Conservation (phyloP, 345 rosid species). For the Cardamine resedifolia region DNA sequence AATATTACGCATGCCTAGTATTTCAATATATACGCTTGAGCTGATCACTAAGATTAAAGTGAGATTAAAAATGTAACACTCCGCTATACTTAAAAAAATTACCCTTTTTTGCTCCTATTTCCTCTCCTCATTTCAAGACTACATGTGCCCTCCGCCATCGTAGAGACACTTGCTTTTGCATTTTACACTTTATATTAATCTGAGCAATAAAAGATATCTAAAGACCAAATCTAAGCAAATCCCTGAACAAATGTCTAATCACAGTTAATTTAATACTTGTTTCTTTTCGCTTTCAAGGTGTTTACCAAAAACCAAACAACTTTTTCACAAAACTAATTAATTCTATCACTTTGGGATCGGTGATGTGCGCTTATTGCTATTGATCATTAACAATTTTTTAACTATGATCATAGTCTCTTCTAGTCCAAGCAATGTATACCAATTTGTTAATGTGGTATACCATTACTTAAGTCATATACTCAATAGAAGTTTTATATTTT, state of each 20-base stretch:
- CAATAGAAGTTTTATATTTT: neutral
- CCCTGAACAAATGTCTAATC: conserved; percentile 49
- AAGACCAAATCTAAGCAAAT: conserved; percentile 67
- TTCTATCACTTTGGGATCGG: conserved; percentile 34
- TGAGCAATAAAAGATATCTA: conserved; percentile 31
- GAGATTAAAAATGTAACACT: conserved; percentile 16
- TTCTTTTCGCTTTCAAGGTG: conserved; percentile 19
- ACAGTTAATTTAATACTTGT: conserved; percentile 6
- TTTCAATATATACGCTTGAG: conserved; percentile 15
- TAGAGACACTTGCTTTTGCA: conserved; percentile 29
- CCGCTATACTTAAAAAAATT: neutral
- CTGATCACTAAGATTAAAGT: conserved; percentile 3
- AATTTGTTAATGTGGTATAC: conserved; percentile 23
- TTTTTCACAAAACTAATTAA: conserved; percentile 26
- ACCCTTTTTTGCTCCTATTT: conserved; percentile 29
- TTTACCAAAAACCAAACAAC: conserved; percentile 34
- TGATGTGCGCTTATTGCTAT: conserved; percentile 31
- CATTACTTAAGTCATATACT: conserved; percentile 1
- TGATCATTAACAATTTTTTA: neutral
- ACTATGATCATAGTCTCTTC: conserved; percentile 20
- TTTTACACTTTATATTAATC: conserved; percentile 34
- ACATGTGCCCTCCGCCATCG: conserved; percentile 39
- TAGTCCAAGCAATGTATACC: conserved; percentile 24
- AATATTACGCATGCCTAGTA: conserved; percentile 16
- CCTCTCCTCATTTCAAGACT: conserved; percentile 36